Evolutionary conservation across 164 flowering plant genomes (phyloP), one percentile per base, ranked within the genome.

Genomic region (Liriodendron chinense): DNA sequence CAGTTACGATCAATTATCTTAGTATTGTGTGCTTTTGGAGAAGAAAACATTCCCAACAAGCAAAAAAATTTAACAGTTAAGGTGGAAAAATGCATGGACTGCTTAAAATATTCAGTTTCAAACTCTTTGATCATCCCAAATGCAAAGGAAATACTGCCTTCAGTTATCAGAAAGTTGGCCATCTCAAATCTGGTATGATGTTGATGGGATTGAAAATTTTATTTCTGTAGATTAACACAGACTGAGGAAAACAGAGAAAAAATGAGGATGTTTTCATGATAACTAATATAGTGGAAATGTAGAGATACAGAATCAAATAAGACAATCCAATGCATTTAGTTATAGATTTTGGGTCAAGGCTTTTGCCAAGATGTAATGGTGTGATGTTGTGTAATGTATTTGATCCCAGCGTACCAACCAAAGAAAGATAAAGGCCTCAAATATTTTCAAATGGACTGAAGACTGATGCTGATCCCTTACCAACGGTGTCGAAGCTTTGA

Each of bases 401-500:
- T 21, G 13, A 64, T 64, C 24, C 34, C 34, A 64, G 67, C 25
- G 2, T 23, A 64, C 67, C 25, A 64, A 64, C 14, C 22, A 64
- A 23, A 64, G 23, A 10, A 64, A 24, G 16, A 64, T 14, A 64
- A 10, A 24, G 67, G 24, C 43, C 43, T 24, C 13, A 64, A 23
- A 22, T 21, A 64, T 22, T 23, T 64, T 64, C 64, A 64, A 64
- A 21, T 64, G 4, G 62, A 64, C 53, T 24, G 12, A 50, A 71
- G 63, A 22, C 61, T 9, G 50, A 63, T n/a, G 14, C 1, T n/a
- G n/a, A 26, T 25, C 75, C 65, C 87, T 86, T 81, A 95, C 99
- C 99, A 9, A 92, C 97, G 63, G 98, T 93, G 72, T 95, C 99
- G 72, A 95, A 90, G 83, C 95, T 95, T 74, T 95, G 96, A 25